Evolutionary conservation across 169 alveolate genomes (phyloP).

Genomic region (Plasmodium berghei): DNA sequence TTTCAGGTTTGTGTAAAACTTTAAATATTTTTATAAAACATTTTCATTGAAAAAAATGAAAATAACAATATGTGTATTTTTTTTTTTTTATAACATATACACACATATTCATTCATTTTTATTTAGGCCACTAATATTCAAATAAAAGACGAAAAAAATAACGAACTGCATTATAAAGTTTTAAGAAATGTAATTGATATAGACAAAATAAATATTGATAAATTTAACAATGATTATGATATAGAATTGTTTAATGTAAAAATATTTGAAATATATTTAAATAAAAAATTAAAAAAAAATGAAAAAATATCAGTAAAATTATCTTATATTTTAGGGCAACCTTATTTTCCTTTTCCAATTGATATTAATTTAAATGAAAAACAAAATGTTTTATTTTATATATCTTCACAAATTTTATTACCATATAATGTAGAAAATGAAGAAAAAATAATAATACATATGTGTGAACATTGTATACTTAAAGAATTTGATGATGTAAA

Average conservation of each 20-base stretch:
- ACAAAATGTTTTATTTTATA: slow-evolving; percentile 46
- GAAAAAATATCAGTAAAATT: slow-evolving; percentile 14
- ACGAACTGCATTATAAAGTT: slow-evolving; percentile 6
- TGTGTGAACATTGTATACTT: slow-evolving; percentile 31
- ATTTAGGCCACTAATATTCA: slow-evolving; percentile 31
- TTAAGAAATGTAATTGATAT: slow-evolving; percentile 13
- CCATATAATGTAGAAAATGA: slow-evolving; percentile 52
- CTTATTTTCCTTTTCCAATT: slow-evolving; percentile 48
- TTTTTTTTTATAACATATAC: neutral
- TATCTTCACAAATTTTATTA: slow-evolving; percentile 34
- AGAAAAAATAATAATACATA: slow-evolving; percentile 32
- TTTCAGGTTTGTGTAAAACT: slow-evolving; percentile 32
- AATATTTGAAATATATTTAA: slow-evolving; percentile 29
- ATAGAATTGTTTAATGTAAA: slow-evolving; percentile 23
- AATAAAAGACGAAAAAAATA: slow-evolving; percentile 22
- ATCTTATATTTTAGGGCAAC: slow-evolving; percentile 40
- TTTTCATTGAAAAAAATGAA: neutral
- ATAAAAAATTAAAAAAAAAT: slow-evolving; percentile 9
- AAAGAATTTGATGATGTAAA: slow-evolving; percentile 13
- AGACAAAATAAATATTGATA: slow-evolving; percentile 23
- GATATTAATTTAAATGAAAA: slow-evolving; percentile 29
- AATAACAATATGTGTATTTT: neutral
- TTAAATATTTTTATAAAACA: neutral
- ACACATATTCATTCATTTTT: too few species aligned
- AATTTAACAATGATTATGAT: slow-evolving; percentile 37